phyloP scores from a whole-genome alignment of 2,329 filamentous ascomycete genomes.

The Fusarium marasasianum region DNA sequence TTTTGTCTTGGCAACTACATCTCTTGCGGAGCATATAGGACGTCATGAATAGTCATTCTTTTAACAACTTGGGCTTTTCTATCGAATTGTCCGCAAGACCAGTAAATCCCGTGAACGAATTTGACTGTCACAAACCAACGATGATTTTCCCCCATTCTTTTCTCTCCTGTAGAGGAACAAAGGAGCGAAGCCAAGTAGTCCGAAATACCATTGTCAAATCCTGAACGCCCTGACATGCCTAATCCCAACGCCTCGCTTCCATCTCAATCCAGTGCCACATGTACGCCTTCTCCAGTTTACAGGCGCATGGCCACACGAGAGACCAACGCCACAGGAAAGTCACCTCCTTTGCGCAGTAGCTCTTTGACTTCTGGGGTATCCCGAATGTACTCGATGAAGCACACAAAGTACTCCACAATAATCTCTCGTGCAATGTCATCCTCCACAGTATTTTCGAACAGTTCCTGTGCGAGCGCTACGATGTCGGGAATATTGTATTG shows the following conservation, averaged over 20 bases:
- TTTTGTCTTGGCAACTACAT: background rate
- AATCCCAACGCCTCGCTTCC: constrained; percentile 15
- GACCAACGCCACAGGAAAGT: constrained; percentile 34
- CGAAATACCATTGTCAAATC: background rate
- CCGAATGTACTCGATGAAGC: constrained; percentile 31
- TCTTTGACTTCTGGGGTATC: constrained; percentile 17
- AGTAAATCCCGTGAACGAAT: background rate
- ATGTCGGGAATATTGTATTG: constrained; percentile 29
- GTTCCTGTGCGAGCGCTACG: constrained; percentile 20
- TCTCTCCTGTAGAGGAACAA: background rate
- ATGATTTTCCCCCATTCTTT: background rate
- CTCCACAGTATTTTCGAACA: constrained; percentile 38
- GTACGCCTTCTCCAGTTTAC: background rate
- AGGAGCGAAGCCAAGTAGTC: background rate
- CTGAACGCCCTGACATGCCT: background rate
- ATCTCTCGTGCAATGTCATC: constrained; percentile 32
- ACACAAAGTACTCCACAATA: constrained; percentile 33
- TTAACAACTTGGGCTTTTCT: background rate
- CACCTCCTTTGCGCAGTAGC: constrained; percentile 23
- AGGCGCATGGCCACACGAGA: constrained; percentile 22
- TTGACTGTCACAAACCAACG: background rate
- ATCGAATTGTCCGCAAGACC: background rate
- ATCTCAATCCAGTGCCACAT: background rate
- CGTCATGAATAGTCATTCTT: background rate
- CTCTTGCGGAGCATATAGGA: background rate